Conservation (phyloP, 768 basidiomycete species). For the Lyophyllum atratum region DNA sequence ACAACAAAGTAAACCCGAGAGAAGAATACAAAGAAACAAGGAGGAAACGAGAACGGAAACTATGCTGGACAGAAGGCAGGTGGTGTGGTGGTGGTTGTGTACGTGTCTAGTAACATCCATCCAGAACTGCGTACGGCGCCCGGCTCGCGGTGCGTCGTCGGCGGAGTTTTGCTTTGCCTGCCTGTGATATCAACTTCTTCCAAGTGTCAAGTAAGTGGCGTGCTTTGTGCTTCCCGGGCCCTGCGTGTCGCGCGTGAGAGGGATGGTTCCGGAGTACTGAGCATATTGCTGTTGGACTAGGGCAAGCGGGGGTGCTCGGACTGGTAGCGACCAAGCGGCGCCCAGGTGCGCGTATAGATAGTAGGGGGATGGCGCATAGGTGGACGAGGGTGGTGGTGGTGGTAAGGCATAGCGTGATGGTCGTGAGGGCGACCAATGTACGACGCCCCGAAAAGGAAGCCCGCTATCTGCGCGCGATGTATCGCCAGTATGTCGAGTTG, state of each 20-base stretch:
- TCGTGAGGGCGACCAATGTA: conserved; percentile 16
- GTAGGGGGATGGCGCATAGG: conserved; percentile 7
- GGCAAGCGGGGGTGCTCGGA: background rate
- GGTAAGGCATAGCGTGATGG: conserved; percentile 12
- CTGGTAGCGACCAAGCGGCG: background rate
- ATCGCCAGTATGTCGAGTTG: conserved; percentile 48
- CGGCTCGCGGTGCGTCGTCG: conserved; percentile 8
- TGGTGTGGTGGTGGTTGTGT: background rate
- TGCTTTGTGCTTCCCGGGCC: background rate
- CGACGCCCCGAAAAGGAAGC: background rate
- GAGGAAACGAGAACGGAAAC: background rate
- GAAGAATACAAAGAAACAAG: background rate
- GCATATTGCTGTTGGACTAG: background rate
- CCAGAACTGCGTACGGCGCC: conserved; percentile 1
- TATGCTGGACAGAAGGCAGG: background rate
- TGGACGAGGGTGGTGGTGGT: background rate
- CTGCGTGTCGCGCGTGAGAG: background rate
- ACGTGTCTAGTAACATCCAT: background rate
- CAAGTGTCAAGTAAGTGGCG: background rate
- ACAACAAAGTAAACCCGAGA: background rate
- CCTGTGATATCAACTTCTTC: background rate
- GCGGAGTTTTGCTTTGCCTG: background rate
- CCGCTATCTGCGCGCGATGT: conserved; percentile 44
- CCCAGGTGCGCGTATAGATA: conserved; percentile 5
- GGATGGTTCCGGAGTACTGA: no score